Conservation (phyloP, 129 eudicot genomes). For the Cynara cardunculus region DNA sequence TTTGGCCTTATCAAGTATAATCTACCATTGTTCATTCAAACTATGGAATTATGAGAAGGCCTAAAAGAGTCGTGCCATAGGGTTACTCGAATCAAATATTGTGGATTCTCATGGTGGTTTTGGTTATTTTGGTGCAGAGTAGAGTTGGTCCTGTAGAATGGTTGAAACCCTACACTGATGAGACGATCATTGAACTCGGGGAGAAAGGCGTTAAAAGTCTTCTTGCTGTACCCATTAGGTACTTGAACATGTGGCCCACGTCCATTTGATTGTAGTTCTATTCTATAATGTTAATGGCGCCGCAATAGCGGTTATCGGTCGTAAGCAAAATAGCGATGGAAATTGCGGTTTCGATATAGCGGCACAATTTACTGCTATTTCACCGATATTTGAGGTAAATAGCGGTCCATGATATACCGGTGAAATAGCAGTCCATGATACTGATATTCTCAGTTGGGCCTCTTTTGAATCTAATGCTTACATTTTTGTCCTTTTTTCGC, state of each 20-base stretch:
- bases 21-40: not conserved
- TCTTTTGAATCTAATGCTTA: too few species aligned
- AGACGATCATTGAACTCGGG: constrained; percentile 78
- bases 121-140: constrained; percentile 51
- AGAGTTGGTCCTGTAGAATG: constrained; percentile 99
- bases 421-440: too few species aligned
- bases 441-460: too few species aligned
- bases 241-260: not conserved
- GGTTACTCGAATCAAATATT: not conserved
- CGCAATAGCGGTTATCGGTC: too few species aligned
- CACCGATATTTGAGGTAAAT: too few species aligned
- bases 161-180: constrained; percentile 94
- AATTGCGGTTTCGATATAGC: too few species aligned
- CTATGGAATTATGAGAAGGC: not conserved
- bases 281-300: too few species aligned
- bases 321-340: too few species aligned
- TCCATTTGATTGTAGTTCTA: not conserved
- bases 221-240: constrained; percentile 98
- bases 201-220: constrained; percentile 91
- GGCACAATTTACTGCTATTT: too few species aligned
- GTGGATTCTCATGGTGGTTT: not conserved
- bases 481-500: too few species aligned
- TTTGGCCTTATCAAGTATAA: too few species aligned
- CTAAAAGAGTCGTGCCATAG: not conserved
- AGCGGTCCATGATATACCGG: too few species aligned